Evolutionary conservation across 768 basidiomycete species (phyloP), one percentile per base, ranked within the genome.

Genomic region (Lactarius akahatsu): DNA sequence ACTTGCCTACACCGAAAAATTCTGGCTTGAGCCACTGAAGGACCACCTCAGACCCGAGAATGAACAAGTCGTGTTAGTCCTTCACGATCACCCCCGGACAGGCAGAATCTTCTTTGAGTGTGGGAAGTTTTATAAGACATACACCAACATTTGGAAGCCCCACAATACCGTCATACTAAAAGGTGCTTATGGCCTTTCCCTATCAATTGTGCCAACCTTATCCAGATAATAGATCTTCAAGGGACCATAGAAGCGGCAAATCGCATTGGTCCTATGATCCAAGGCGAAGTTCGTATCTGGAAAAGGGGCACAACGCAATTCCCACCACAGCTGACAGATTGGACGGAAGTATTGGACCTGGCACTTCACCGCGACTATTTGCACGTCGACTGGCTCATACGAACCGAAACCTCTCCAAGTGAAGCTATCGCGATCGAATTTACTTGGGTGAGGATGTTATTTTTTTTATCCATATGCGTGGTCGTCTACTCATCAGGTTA

Each of bases 321-420:
- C 7, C 52, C 38, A 36, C 32, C 26, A 28, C 40, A 58, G n/a
- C 16, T 66, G 18, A 52, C 57, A 7, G 52, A 54, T 45, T 66
- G 65, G 65, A 62, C 65, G 16, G 57, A 66, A 23, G 61, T 66
- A 7, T 59, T 66, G 30, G 57, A 66, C 16, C 28, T 36, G 41
- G 65, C 65, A 2, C 61, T 66, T n/a, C 45, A 52, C 8, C 36
- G 11, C 36, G 36, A 36, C 57, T 26, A 58, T n/a, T 61, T 61
- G 23, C 40, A 58, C 61, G 65, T 62, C 15, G 65, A 66, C 57
- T 66, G 65, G 65, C 65, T 66, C 40, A 59, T 66, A 34, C 65
- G 65, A 26, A 62, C 65, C 30, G 61, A 66, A 30, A 66, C 65
- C 32, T 62, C 65, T 26, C 40, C 45, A 15, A 40, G 15, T 6